These are phyloP conservation scores for Synchytrium microbalum DNA, from an alignment of 371 early-diverging fungal species.

Conservation along the genomic window DNA sequence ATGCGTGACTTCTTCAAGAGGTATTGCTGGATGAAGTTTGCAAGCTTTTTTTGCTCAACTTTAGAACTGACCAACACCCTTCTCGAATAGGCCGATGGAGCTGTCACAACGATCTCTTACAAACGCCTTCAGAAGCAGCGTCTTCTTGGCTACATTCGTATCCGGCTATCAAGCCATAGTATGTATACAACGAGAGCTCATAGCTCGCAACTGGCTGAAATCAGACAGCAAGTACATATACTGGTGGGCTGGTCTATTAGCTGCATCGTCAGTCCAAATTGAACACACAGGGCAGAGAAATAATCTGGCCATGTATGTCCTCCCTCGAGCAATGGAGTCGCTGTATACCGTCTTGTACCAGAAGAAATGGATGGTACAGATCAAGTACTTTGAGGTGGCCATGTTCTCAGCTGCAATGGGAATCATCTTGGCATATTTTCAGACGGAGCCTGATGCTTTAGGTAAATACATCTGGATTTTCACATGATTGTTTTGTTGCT, in stretches of 20 bases:
- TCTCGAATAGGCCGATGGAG: conserved; percentile 28
- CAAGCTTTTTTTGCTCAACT: neutral
- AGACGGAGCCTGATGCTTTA: neutral
- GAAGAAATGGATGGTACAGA: neutral
- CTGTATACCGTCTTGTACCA: conserved; percentile 1
- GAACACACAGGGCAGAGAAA: conserved; percentile 59
- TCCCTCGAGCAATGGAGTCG: neutral
- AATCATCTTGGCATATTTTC: neutral
- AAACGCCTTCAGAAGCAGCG: conserved; percentile 47
- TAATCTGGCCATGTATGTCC: conserved; percentile 60
- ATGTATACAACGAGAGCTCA: conserved; percentile 51
- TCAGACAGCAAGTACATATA: conserved; percentile 54
- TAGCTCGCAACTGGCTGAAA: conserved; percentile 20
- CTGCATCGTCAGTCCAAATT: conserved; percentile 52
- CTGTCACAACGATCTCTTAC: conserved; percentile 8
- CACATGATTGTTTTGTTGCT: too few species aligned
- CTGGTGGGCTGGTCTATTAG: conserved; percentile 48
- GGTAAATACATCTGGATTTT: too few species aligned
- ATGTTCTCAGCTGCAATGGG: conserved; percentile 1
- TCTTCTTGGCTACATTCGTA: conserved; percentile 55
- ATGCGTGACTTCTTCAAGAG: conserved; percentile 44
- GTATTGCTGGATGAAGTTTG: neutral
- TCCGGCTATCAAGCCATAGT: conserved; percentile 34
- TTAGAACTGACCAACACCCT: neutral
- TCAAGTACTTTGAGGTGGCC: conserved; percentile 2